Evolutionary conservation across 1,284 basidiomycete genomes (phyloP).

Genomic region (Cryptococcus sp.): DNA sequence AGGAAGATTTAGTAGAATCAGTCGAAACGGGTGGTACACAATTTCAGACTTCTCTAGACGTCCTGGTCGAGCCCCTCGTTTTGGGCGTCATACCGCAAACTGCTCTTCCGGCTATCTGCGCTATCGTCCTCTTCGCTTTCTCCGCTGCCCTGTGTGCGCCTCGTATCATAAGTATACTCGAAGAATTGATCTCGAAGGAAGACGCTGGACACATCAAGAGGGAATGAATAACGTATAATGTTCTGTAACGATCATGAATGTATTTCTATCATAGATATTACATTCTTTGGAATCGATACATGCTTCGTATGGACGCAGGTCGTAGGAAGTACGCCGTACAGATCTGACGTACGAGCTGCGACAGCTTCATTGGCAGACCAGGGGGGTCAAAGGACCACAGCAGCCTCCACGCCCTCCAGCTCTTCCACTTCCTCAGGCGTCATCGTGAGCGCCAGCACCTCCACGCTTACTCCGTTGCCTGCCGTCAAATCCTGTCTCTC

Average conservation of each 20-base stretch:
- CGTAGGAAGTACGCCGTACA: neutral
- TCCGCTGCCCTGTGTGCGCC: slow-evolving; percentile 19
- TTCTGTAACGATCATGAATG: neutral
- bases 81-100: slow-evolving; percentile 38
- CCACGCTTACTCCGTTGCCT: neutral
- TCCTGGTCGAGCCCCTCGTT: slow-evolving; percentile 42
- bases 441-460: neutral
- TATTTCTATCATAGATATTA: too few relatives aligned
- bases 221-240: slow-evolving; percentile 1
- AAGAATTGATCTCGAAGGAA: neutral
- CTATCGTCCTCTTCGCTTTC: slow-evolving; percentile 21
- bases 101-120: slow-evolving; percentile 24
- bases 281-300: too few relatives aligned
- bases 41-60: slow-evolving; percentile 16
- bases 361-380: slow-evolving; percentile 1
- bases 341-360: neutral
- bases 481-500: neutral
- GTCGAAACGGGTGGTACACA: neutral
- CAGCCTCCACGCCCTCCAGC: slow-evolving; percentile 33
- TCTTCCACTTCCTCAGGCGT: slow-evolving; percentile 26
- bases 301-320: neutral
- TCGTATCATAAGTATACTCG: slow-evolving; percentile 18
- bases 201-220: neutral
- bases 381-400: slow-evolving; percentile 19
- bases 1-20: neutral